Evolutionary conservation across 129 eudicot genomes (phyloP).

Genomic region (Deinandra increscens): DNA sequence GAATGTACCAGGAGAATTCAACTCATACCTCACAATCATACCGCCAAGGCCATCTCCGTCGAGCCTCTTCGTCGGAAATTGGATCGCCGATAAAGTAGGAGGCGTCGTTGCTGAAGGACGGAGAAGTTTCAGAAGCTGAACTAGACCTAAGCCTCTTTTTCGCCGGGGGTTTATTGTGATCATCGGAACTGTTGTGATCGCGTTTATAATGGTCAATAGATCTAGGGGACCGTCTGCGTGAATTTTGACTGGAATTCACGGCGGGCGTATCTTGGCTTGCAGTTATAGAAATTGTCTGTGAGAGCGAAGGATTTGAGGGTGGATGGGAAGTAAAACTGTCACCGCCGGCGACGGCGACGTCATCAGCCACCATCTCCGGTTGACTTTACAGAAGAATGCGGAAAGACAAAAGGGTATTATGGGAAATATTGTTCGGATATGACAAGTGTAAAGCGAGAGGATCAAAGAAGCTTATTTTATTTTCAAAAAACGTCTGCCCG

Average conservation of each 20-base stretch:
- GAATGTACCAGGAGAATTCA: too few species aligned
- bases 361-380: slow-evolving; percentile 32
- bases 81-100: slow-evolving; percentile 56
- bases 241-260: slow-evolving; percentile 20
- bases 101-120: neutral
- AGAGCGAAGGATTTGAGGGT: slow-evolving; percentile 18
- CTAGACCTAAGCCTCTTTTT: slow-evolving; percentile 30
- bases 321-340: slow-evolving; percentile 15
- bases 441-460: slow-evolving; percentile 7
- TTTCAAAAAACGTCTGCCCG: neutral
- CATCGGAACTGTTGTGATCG: slow-evolving; percentile 12
- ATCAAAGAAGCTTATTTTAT: neutral
- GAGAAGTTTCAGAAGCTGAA: slow-evolving; percentile 6
- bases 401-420: slow-evolving; percentile 10
- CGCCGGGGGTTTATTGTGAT: slow-evolving; percentile 17
- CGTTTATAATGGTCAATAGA: slow-evolving; percentile 19
- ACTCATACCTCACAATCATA: slow-evolving; percentile 38
- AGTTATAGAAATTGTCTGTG: slow-evolving; percentile 8
- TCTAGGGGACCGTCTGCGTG: slow-evolving; percentile 48
- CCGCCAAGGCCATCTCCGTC: slow-evolving; percentile 64
- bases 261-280: slow-evolving; percentile 17
- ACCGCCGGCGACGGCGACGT: slow-evolving; percentile 25
- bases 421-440: neutral
- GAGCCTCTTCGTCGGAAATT: slow-evolving; percentile 55
- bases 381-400: slow-evolving; percentile 12